Evolutionary conservation across 2,329 filamentous ascomycete species (phyloP).

Genomic region (Exophiala sp.): DNA sequence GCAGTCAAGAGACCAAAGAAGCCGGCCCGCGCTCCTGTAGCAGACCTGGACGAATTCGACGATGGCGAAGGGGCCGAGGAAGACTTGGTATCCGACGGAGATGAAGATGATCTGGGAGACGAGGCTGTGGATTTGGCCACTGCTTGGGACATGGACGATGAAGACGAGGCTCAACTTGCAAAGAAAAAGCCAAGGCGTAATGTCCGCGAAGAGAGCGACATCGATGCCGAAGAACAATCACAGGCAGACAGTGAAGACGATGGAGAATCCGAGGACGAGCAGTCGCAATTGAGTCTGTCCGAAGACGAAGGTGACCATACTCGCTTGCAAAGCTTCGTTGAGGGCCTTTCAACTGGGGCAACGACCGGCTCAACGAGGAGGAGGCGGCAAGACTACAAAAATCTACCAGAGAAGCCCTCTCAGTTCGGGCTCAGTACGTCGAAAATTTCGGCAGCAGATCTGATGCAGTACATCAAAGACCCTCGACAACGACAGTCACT

Average conservation of each 20-base stretch:
- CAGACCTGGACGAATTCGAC: slow-evolving; percentile 51
- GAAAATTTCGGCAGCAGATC: slow-evolving; percentile 72
- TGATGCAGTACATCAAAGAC: slow-evolving; percentile 70
- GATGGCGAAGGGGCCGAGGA: slow-evolving; percentile 36
- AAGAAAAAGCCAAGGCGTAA: slow-evolving; percentile 34
- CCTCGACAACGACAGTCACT: slow-evolving; percentile 73
- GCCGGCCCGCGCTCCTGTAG: slow-evolving; percentile 31
- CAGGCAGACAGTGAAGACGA: slow-evolving; percentile 37
- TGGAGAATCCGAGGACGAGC: slow-evolving; percentile 46
- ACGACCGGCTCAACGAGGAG: slow-evolving; percentile 23
- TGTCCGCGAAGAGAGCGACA: slow-evolving; percentile 42
- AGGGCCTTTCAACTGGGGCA: slow-evolving; percentile 18
- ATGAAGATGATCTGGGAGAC: slow-evolving; percentile 54
- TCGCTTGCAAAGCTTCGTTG: slow-evolving; percentile 64
- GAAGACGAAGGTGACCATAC: slow-evolving; percentile 55
- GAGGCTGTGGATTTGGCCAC: slow-evolving; percentile 62
- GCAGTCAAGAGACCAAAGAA: slow-evolving; percentile 26
- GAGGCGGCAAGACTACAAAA: slow-evolving; percentile 37
- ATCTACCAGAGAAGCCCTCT: slow-evolving; percentile 61
- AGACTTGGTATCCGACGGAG: slow-evolving; percentile 36
- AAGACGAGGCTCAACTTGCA: slow-evolving; percentile 44
- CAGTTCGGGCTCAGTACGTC: slow-evolving; percentile 58
- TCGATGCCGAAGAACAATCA: slow-evolving; percentile 38
- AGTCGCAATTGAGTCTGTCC: slow-evolving; percentile 49
- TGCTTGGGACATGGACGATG: slow-evolving; percentile 56